A percentile compares a stretch with the other conserved stretches of the same genome.
Conservation (phyloP, 192 early-diverging fungal species). For the Backusella sp. region DNA sequence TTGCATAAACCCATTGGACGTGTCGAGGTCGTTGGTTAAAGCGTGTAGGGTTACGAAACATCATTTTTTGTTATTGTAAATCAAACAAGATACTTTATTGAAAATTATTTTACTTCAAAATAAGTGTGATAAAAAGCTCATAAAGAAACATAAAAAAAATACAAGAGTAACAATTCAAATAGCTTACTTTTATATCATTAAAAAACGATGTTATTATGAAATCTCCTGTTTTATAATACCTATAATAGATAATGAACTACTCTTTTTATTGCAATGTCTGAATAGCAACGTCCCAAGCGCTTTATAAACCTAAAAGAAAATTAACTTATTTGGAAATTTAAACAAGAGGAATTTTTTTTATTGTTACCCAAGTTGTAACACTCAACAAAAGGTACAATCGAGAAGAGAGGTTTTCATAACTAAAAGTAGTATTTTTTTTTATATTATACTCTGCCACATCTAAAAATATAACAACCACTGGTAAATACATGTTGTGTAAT, state of each 20-base stretch:
- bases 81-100: neutral
- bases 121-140: neutral
- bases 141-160: neutral
- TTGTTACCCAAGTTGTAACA: neutral
- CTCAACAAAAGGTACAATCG: neutral
- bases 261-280: neutral
- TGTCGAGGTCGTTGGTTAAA: neutral
- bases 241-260: neutral
- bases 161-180: neutral
- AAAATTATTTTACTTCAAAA: neutral
- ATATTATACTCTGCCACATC: neutral
- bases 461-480: neutral
- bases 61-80: neutral
- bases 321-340: neutral
- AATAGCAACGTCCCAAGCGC: neutral
- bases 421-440: no score
- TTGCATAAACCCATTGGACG: neutral
- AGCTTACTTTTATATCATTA: neutral
- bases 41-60: neutral
- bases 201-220: neutral
- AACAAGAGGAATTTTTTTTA: neutral
- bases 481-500: neutral
- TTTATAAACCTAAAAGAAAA: neutral
- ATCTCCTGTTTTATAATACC: neutral
- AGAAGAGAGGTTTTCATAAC: neutral